Conservation (phyloP, 495 filamentous ascomycete genomes). For the Penicillium goetzii region DNA sequence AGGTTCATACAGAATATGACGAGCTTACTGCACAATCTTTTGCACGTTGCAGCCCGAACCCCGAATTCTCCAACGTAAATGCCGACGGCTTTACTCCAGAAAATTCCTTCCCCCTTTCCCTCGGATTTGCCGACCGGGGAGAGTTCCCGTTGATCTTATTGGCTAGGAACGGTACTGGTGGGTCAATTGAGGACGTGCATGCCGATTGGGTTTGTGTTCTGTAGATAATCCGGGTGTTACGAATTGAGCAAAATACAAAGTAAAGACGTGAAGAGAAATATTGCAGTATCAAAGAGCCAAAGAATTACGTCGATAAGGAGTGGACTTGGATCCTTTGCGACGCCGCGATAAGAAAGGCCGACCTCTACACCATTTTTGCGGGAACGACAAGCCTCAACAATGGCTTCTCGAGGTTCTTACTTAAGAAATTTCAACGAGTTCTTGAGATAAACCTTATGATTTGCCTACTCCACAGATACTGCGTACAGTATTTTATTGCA, state of each 20-base stretch:
- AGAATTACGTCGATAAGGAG: too few relatives aligned
- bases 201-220: constrained; percentile 1
- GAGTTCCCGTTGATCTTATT: neutral
- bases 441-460: too few relatives aligned
- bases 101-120: constrained; percentile 1
- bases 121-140: neutral
- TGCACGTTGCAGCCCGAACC: neutral
- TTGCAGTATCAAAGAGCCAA: too few relatives aligned
- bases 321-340: too few relatives aligned
- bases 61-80: neutral
- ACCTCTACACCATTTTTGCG: too few relatives aligned
- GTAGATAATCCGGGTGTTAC: neutral
- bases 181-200: neutral
- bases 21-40: neutral
- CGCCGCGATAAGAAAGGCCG: too few relatives aligned
- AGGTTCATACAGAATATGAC: neutral
- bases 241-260: neutral
- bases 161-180: neutral
- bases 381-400: too few relatives aligned
- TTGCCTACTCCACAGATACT: too few relatives aligned
- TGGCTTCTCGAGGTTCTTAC: too few relatives aligned
- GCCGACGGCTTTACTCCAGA: constrained; percentile 2
- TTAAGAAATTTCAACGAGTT: too few relatives aligned
- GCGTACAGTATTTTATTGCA: too few relatives aligned
- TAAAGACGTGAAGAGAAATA: too few relatives aligned